Percentiles rank a stretch among this genome's conserved stretches.
These are phyloP conservation scores for Wallacemonas sp. DNA, from an alignment of 208 protist species.

Conservation along the genomic window DNA sequence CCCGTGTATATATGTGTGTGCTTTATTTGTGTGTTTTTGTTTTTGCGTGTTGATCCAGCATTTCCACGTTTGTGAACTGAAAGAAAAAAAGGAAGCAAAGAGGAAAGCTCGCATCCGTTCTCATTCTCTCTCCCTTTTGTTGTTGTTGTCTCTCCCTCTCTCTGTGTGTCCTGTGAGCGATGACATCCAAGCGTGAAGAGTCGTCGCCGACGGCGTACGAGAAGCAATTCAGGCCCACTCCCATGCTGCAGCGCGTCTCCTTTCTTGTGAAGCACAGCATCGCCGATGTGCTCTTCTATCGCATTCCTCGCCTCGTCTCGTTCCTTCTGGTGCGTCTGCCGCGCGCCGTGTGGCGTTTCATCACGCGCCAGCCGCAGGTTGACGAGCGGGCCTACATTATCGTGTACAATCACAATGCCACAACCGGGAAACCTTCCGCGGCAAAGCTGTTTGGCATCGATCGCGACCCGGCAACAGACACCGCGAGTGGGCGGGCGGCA, in stretches of 20 bases:
- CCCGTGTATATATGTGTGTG: too few species aligned
- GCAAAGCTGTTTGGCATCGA: conserved; percentile 1
- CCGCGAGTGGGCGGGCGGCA: neutral
- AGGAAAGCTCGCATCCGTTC: too few species aligned
- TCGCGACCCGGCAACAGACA: neutral
- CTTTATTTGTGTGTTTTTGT: too few species aligned
- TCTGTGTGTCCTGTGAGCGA: neutral
- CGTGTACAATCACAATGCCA: neutral
- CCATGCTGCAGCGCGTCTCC: conserved; percentile 21
- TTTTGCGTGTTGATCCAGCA: too few species aligned
- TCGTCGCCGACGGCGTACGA: conserved; percentile 4
- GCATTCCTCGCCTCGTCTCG: conserved; percentile 23
- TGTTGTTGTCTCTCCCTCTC: conserved; percentile 4
- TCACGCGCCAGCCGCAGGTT: neutral
- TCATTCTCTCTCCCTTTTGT: conserved; percentile 12
- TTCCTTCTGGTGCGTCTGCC: conserved; percentile 23
- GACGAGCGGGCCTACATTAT: conserved; percentile 10
- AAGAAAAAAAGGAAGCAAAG: too few species aligned
- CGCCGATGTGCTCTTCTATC: conserved; percentile 34
- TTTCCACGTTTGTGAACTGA: too few species aligned
- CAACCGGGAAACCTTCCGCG: neutral
- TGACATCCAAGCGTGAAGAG: neutral
- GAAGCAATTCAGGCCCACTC: neutral
- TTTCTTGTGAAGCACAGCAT: conserved; percentile 29
- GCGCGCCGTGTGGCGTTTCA: conserved; percentile 13